These are phyloP conservation scores for Limnanthes douglasii DNA, from an alignment of 345 rosid genomes.

Conservation along the genomic window DNA sequence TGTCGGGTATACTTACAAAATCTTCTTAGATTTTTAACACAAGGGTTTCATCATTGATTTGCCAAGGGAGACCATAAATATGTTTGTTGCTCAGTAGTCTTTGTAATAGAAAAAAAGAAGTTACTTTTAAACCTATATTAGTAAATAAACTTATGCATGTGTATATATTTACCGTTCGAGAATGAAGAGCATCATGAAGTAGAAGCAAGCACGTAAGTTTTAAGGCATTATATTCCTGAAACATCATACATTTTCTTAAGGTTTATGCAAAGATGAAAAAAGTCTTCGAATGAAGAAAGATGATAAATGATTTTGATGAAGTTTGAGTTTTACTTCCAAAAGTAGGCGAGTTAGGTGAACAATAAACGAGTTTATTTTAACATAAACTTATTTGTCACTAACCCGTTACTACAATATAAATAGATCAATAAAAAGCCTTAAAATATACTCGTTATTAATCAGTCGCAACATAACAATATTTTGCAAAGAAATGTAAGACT, in stretches of 20 bases:
- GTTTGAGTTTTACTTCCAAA: too few species aligned
- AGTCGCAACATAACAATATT: too few species aligned
- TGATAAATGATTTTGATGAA: too few species aligned
- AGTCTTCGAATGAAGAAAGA: too few species aligned
- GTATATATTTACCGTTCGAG: conserved; percentile 49
- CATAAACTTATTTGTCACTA: too few species aligned
- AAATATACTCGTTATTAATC: too few species aligned
- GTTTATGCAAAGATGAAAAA: too few species aligned
- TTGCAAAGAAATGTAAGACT: too few species aligned
- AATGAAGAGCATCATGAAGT: conserved; percentile 43
- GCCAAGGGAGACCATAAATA: conserved; percentile 86
- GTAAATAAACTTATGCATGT: conserved; percentile 26
- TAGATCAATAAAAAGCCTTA: too few species aligned
- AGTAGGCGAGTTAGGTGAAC: too few species aligned
- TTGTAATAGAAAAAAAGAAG: background rate
- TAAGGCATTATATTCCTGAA: conserved; percentile 94
- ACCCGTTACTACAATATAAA: too few species aligned
- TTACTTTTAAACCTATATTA: background rate
- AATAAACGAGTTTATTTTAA: too few species aligned
- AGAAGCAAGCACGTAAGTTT: conserved; percentile 55
- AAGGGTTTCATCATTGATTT: conserved; percentile 73
- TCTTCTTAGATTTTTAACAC: conserved; percentile 16
- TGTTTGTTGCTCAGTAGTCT: conserved; percentile 47
- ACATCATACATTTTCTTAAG: conserved; percentile 6
- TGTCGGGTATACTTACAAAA: conserved; percentile 27